Conservation (phyloP, 306 rosid genomes). For the Rosa persica region DNA sequence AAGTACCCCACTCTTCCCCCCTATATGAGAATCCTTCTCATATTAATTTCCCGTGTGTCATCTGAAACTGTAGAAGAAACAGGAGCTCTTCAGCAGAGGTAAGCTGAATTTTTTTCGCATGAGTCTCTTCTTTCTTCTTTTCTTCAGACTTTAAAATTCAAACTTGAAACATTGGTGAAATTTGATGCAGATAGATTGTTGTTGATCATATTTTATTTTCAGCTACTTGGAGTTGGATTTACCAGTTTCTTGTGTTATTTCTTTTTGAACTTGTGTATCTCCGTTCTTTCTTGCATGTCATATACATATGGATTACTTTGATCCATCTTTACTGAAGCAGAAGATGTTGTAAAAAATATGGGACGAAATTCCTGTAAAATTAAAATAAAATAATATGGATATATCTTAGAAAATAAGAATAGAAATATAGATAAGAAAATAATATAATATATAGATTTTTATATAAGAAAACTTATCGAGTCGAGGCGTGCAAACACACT, state of each 20-base stretch:
- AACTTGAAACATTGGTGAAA: background rate
- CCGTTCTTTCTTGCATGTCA: background rate
- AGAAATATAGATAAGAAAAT: no score
- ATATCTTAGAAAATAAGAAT: no score
- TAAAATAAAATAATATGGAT: no score
- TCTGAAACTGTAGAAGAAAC: background rate
- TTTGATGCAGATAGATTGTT: background rate
- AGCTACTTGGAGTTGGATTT: background rate
- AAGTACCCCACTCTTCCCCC: background rate
- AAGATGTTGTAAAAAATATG: no score
- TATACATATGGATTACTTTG: background rate
- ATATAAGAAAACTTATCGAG: no score
- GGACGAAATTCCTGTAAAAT: no score
- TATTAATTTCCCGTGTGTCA: background rate
- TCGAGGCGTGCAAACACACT: no score
- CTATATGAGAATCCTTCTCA: background rate
- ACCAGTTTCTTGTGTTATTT: no score
- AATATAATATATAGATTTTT: no score
- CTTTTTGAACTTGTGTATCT: background rate
- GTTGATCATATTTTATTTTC: background rate
- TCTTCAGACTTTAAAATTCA: no score
- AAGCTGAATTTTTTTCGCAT: background rate
- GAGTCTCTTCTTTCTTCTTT: background rate
- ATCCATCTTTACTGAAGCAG: background rate
- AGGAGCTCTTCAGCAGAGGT: background rate